A percentile compares a stretch with the other conserved stretches of the same genome.
Evolutionary conservation across 1,284 basidiomycete genomes (phyloP).

Genomic region (Trametes pubescens): DNA sequence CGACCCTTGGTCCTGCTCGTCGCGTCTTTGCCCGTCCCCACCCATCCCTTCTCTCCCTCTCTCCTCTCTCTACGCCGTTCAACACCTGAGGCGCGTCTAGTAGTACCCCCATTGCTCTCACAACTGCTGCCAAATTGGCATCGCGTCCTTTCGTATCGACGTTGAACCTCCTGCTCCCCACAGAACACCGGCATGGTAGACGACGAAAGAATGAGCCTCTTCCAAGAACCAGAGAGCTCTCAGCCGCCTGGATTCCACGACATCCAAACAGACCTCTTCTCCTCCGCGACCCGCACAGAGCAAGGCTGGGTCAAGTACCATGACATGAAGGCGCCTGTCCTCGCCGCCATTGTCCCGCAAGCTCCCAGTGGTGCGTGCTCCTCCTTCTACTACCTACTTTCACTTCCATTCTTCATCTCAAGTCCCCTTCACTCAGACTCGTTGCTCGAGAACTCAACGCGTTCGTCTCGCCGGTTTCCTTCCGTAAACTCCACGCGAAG

Average conservation of each 20-base stretch:
- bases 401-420: neutral
- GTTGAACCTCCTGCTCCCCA: neutral
- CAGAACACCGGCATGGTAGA: slow-evolving; percentile 3
- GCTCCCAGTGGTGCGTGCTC: neutral
- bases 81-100: neutral
- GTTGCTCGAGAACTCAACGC: neutral
- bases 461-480: neutral
- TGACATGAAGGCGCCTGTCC: neutral
- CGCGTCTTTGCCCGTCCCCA: neutral
- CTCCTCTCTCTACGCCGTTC: neutral
- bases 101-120: too few relatives aligned
- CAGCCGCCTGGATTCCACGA: slow-evolving; percentile 7
- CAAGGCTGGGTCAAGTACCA: neutral
- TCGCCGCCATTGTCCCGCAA: neutral
- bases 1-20: neutral
- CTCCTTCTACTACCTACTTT: neutral
- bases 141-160: neutral
- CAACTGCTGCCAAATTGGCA: too few relatives aligned
- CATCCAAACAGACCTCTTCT: neutral
- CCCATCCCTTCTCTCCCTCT: neutral
- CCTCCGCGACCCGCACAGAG: neutral
- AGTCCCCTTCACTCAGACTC: neutral
- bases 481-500: neutral
- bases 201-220: slow-evolving; percentile 10
- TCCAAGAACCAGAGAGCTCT: slow-evolving; percentile 13